Evolutionary conservation across 73 alveolate genomes (phyloP).

Genomic region (Effrenium voratum): DNA sequence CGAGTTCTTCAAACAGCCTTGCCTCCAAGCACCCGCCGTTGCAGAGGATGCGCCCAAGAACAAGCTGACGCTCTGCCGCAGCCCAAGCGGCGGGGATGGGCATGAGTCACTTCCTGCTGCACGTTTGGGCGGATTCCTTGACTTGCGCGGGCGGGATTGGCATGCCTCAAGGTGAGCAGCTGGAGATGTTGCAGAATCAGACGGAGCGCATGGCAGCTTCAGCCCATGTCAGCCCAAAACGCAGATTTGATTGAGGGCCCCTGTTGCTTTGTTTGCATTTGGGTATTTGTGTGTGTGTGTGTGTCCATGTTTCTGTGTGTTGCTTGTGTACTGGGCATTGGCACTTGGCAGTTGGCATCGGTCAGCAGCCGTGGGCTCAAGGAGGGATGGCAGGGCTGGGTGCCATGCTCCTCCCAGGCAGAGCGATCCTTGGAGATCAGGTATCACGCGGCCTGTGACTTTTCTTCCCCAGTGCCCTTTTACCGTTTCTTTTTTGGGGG

Average conservation of each 20-base stretch:
- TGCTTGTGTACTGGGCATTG: neutral
- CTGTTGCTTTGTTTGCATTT: too few species aligned
- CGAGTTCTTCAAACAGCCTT: neutral
- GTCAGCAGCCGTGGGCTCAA: neutral
- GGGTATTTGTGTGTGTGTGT: too few species aligned
- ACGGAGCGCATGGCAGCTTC: conserved; percentile 43
- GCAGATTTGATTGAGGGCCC: too few species aligned
- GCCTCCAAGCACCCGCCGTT: neutral
- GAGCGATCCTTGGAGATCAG: too few species aligned
- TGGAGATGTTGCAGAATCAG: conserved; percentile 86
- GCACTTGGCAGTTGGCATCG: neutral
- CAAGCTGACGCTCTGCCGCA: conserved; percentile 5
- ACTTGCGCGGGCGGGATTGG: neutral
- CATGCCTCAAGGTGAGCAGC: conserved; percentile 34
- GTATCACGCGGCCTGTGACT: too few species aligned
- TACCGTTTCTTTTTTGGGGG: too few species aligned
- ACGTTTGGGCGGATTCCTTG: too few species aligned
- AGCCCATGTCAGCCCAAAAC: neutral
- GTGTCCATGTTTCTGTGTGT: too few species aligned
- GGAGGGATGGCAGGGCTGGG: neutral
- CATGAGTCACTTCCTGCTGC: neutral
- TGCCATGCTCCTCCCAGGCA: neutral
- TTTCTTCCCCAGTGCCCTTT: too few species aligned
- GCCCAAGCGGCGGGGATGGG: neutral
- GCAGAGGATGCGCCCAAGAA: conserved; percentile 19